phyloP scores from a whole-genome alignment of 208 protist species.

The Acanthamoeba lenticulata region DNA sequence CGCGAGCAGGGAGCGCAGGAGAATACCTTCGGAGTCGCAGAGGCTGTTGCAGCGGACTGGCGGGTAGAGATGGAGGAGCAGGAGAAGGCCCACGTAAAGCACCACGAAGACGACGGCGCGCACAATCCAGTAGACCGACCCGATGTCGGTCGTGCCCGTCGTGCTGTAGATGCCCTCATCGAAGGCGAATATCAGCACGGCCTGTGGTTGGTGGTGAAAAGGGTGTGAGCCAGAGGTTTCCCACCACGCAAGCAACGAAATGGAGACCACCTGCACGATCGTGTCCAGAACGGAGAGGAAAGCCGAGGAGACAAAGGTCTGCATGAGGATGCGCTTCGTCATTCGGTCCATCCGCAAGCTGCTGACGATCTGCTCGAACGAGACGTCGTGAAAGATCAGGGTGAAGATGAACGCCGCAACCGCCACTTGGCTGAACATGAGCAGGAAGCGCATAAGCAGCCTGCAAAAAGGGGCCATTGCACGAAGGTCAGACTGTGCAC shows the following conservation, averaged over 20 bases:
- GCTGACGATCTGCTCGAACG: neutral
- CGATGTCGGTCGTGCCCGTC: neutral
- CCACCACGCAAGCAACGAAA: too few species aligned
- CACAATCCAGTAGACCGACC: neutral
- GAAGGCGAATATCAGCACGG: conserved; percentile 16
- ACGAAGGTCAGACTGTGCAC: too few species aligned
- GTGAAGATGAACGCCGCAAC: conserved; percentile 29
- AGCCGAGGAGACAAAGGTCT: neutral
- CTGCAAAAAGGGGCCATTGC: neutral
- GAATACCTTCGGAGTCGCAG: neutral
- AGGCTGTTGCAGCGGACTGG: neutral
- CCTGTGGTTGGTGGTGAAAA: too few species aligned
- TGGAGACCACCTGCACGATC: neutral
- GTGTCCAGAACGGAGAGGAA: neutral
- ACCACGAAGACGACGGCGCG: neutral
- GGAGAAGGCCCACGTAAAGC: neutral
- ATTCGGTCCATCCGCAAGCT: neutral
- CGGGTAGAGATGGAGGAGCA: neutral
- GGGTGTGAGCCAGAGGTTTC: too few species aligned
- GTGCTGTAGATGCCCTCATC: conserved; percentile 48
- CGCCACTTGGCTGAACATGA: conserved; percentile 46
- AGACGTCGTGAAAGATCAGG: neutral
- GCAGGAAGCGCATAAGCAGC: conserved; percentile 9
- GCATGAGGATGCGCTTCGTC: neutral
- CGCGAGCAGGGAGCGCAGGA: neutral